Conservation (phyloP, 768 basidiomycete species). For the Tricholoma hemisulphureum region DNA sequence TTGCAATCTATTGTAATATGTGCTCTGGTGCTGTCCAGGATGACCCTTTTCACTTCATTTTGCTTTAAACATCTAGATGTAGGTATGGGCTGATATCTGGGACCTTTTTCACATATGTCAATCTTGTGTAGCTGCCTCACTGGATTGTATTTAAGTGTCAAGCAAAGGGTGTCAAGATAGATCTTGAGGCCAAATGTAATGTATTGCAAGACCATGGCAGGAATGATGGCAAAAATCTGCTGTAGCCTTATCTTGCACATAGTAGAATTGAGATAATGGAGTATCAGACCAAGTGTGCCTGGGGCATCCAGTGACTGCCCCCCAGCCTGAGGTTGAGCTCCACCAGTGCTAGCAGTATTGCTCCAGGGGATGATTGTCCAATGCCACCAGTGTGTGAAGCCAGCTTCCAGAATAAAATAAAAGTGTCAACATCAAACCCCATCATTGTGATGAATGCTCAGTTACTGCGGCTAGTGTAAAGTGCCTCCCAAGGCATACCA, state of each 20-base stretch:
- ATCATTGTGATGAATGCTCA: conserved; percentile 45
- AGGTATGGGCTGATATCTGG: too few species aligned
- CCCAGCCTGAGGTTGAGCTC: conserved; percentile 25
- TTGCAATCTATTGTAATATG: too few species aligned
- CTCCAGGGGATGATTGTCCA: conserved; percentile 27
- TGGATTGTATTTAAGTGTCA: too few species aligned
- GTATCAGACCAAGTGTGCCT: conserved; percentile 41
- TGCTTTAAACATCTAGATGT: too few species aligned
- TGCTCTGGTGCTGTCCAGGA: too few species aligned
- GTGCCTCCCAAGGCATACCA: conserved; percentile 33
- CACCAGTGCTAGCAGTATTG: conserved; percentile 20
- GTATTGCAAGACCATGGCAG: too few species aligned
- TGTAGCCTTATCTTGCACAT: conserved; percentile 34
- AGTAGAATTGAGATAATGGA: conserved; percentile 37
- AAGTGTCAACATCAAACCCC: conserved; percentile 39
- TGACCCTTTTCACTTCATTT: too few species aligned
- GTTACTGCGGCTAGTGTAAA: conserved; percentile 31
- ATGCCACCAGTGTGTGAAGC: conserved; percentile 31
- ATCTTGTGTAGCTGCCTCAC: too few species aligned
- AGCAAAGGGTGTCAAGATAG: too few species aligned
- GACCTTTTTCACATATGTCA: too few species aligned
- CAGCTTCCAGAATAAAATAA: conserved; percentile 29
- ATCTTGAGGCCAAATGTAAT: too few species aligned
- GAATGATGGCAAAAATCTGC: conserved; percentile 43
- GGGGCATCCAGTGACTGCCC: conserved; percentile 36